Percentiles rank a stretch among this genome's conserved stretches.
phyloP scores from a whole-genome alignment of 768 basidiomycete genomes.

The Boletus rufocinnamomeus region DNA sequence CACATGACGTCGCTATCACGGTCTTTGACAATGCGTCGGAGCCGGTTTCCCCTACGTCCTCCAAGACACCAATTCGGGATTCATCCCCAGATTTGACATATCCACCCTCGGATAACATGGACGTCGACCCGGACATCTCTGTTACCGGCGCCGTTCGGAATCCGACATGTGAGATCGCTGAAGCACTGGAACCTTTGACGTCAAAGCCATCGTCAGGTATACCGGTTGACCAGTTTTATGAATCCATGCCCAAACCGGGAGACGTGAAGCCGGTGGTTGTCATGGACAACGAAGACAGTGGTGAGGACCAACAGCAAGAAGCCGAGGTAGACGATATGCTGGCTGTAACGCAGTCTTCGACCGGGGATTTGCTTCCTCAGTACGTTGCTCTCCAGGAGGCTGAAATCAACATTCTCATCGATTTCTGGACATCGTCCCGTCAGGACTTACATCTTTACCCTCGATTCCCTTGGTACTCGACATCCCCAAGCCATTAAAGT shows the following conservation, averaged over 20 bases:
- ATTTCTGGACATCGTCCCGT: background rate
- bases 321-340: constrained; percentile 36
- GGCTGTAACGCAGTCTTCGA: constrained; percentile 20
- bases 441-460: constrained; percentile 81
- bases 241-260: background rate
- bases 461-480: constrained; percentile 83
- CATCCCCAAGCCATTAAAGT: constrained; percentile 66
- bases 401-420: background rate
- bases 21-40: constrained; percentile 12
- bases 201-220: constrained; percentile 18
- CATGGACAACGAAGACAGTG: constrained; percentile 29
- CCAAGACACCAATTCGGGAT: constrained; percentile 13
- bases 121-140: constrained; percentile 22
- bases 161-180: background rate
- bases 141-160: background rate
- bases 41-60: constrained; percentile 9
- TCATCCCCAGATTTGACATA: constrained; percentile 20
- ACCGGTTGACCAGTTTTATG: constrained; percentile 29
- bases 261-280: constrained; percentile 2
- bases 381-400: constrained; percentile 13
- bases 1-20: constrained; percentile 9
- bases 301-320: constrained; percentile 34
- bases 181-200: background rate
- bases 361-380: constrained; percentile 20
- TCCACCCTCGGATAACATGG: constrained; percentile 30